phyloP scores from a whole-genome alignment of 1,139 yeast genomes.

The Hyphopichia khmerensis region DNA sequence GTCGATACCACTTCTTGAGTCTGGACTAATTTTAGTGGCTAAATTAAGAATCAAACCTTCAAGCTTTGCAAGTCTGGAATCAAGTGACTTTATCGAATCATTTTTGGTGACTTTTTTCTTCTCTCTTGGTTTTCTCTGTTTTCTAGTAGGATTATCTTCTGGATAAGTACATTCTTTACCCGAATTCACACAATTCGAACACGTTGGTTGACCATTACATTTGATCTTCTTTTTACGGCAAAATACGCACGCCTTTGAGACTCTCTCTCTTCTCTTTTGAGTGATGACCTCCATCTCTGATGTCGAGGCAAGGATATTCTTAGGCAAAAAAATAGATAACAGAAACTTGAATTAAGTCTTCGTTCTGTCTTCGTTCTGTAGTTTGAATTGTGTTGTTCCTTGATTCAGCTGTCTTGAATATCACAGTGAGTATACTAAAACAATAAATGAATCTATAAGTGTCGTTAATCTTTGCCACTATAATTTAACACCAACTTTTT shows the following conservation, averaged over 20 bases:
- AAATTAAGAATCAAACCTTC: slow-evolving; percentile 2
- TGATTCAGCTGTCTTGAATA: too few species aligned
- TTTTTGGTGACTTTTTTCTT: background rate
- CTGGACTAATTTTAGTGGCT: background rate
- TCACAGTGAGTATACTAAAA: too few species aligned
- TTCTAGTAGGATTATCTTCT: background rate
- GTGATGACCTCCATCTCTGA: slow-evolving; percentile 1
- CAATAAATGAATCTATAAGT: too few species aligned
- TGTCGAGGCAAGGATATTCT: too few species aligned
- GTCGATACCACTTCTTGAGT: background rate
- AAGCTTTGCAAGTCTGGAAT: slow-evolving; percentile 2
- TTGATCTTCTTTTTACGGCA: slow-evolving; percentile 4
- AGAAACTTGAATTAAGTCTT: too few species aligned
- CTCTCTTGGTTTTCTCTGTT: slow-evolving; percentile 8
- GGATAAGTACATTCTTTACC: slow-evolving; percentile 3
- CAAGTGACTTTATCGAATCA: slow-evolving; percentile 1
- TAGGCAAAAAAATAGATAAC: background rate
- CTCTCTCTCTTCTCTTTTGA: slow-evolving; percentile 3
- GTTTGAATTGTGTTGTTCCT: too few species aligned
- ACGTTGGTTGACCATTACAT: slow-evolving; percentile 1
- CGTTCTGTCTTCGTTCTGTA: too few species aligned
- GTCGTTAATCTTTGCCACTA: too few species aligned
- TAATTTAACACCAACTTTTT: too few species aligned
- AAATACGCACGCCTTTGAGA: slow-evolving; percentile 1
- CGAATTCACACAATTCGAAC: slow-evolving; percentile 2